These are phyloP conservation scores for Pseudocercospora ulei DNA, from an alignment of 2,329 filamentous ascomycete genomes.

Conservation along the genomic window DNA sequence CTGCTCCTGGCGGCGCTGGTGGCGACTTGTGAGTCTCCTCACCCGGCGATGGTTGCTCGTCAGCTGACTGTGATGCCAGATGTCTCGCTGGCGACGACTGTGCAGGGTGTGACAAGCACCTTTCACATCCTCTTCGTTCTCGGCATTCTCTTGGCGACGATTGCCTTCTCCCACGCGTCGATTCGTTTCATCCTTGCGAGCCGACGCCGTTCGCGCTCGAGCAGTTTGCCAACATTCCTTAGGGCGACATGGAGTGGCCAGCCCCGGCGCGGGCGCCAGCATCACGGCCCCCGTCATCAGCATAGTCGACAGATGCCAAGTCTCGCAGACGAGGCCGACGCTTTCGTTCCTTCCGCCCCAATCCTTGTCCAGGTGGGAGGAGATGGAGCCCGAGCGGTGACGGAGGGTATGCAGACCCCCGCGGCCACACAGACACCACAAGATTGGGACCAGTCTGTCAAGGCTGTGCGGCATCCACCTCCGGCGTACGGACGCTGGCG, in stretches of 20 bases:
- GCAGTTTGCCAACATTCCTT: constrained; percentile 16
- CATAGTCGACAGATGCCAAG: constrained; percentile 19
- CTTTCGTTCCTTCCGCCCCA: constrained; percentile 61
- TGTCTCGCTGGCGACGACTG: constrained; percentile 59
- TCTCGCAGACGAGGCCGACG: constrained; percentile 10
- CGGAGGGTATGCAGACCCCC: constrained; percentile 20
- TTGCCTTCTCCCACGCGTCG: constrained; percentile 72
- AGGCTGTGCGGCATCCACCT: constrained; percentile 44
- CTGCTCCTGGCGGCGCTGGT: constrained; percentile 28
- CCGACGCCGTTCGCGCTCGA: constrained; percentile 10
- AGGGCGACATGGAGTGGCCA: constrained; percentile 18
- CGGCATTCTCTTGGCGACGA: constrained; percentile 60
- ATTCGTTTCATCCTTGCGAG: constrained; percentile 57
- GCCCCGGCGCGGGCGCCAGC: constrained; percentile 15
- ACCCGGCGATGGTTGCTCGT: background rate
- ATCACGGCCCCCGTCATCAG: constrained; percentile 38
- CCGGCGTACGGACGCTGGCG: constrained; percentile 82
- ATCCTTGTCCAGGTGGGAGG: constrained; percentile 65
- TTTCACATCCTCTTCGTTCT: constrained; percentile 74
- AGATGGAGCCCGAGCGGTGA: constrained; percentile 37
- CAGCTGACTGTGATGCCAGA: constrained; percentile 44
- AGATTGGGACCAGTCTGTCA: constrained; percentile 24
- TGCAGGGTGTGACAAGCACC: constrained; percentile 55
- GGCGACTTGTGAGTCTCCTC: constrained; percentile 29
- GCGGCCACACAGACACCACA: constrained; percentile 28